Percentiles rank a stretch among this genome's conserved stretches.
phyloP scores from a whole-genome alignment of 2,329 filamentous ascomycete species.

The Fusarium sp. region DNA sequence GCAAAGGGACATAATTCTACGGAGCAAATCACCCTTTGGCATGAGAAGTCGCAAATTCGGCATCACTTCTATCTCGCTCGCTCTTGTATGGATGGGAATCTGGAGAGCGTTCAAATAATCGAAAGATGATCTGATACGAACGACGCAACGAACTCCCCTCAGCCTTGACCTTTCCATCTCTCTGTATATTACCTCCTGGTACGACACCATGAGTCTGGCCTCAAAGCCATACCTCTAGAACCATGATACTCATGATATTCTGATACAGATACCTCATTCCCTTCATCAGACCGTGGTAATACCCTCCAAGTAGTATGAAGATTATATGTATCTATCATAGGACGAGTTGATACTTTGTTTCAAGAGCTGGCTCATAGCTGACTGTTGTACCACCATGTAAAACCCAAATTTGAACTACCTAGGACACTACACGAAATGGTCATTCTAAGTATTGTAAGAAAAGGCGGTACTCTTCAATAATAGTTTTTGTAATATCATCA shows the following conservation, averaged over 20 bases:
- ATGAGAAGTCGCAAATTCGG: conserved; percentile 77
- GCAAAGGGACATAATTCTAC: conserved; percentile 74
- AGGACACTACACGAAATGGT: not conserved
- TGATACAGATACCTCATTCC: not conserved
- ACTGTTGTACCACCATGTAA: not conserved
- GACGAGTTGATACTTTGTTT: conserved; percentile 10
- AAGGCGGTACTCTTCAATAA: not conserved
- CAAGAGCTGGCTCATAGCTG: not conserved
- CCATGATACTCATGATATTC: not conserved
- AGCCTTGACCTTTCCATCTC: not conserved
- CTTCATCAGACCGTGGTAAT: not conserved
- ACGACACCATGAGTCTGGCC: not conserved
- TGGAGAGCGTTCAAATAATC: conserved; percentile 70
- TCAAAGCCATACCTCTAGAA: not conserved
- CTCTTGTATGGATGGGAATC: conserved; percentile 76
- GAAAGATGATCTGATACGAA: not conserved
- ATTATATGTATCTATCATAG: not conserved
- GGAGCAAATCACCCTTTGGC: conserved; percentile 77
- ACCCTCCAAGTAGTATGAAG: not conserved
- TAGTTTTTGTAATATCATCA: not conserved
- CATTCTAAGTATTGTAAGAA: not conserved
- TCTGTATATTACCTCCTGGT: not conserved
- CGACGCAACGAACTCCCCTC: conserved; percentile 26
- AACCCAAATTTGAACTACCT: not conserved
- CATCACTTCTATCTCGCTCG: conserved; percentile 75